phyloP scores from a whole-genome alignment of 192 early-diverging fungal genomes.

The Coemansia sp. region DNA sequence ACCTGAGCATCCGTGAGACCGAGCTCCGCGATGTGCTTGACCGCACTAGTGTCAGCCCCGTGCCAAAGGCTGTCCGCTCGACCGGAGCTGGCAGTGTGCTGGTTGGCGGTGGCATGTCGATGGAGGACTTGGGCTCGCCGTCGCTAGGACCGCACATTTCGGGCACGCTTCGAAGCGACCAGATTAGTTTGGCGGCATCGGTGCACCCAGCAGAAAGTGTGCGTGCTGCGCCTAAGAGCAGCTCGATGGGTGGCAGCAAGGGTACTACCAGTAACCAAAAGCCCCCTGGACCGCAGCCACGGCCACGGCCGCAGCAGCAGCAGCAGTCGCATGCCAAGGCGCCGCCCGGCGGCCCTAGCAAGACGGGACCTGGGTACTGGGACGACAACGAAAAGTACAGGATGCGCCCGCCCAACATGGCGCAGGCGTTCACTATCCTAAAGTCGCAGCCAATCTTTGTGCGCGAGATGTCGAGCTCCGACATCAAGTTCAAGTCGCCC shows the following conservation, averaged over 20 bases:
- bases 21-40: conserved; percentile 50
- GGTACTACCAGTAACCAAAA: neutral
- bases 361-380: conserved; percentile 42
- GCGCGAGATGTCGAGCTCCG: conserved; percentile 44
- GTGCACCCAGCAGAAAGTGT: conserved; percentile 37
- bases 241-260: neutral
- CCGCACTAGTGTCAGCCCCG: conserved; percentile 46
- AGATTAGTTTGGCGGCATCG: conserved; percentile 35
- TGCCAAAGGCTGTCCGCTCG: conserved; percentile 30
- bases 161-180: conserved; percentile 37
- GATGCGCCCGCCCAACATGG: conserved; percentile 49
- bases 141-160: conserved; percentile 15
- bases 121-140: conserved; percentile 24
- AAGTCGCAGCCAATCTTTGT: conserved; percentile 48
- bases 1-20: conserved; percentile 47
- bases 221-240: neutral
- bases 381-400: conserved; percentile 46
- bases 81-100: conserved; percentile 19
- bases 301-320: conserved; percentile 3
- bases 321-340: conserved; percentile 8
- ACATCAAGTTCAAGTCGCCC: conserved; percentile 50
- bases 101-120: conserved; percentile 47
- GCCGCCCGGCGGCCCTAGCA: neutral
- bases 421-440: conserved; percentile 47
- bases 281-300: conserved; percentile 8